phyloP scores from a whole-genome alignment of 164 flowering plant genomes.

The Taxillus chinensis region DNA sequence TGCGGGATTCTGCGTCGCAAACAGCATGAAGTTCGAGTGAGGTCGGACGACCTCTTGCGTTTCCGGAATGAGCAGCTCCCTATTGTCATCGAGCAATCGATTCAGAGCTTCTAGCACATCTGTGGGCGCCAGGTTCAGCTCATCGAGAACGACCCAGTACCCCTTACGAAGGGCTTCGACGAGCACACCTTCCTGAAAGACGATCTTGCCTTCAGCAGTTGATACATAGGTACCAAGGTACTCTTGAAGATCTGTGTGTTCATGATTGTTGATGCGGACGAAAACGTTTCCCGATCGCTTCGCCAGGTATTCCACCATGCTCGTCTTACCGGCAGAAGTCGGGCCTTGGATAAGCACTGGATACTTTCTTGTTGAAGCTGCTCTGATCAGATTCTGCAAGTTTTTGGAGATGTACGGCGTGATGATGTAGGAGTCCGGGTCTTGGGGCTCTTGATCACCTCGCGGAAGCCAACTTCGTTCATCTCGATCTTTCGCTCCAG shows the following conservation, averaged over 20 bases:
- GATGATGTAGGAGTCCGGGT: constrained; percentile 66
- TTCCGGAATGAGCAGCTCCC: constrained; percentile 93
- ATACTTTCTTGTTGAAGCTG: constrained; percentile 59
- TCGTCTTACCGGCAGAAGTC: constrained; percentile 97
- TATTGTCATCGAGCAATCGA: constrained; percentile 83
- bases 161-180: constrained; percentile 89
- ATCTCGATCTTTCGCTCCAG: constrained; percentile 32
- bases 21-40: constrained; percentile 92
- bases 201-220: constrained; percentile 71
- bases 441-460: constrained; percentile 50
- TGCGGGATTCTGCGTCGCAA: constrained; percentile 98
- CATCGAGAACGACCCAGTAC: constrained; percentile 92
- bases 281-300: constrained; percentile 70
- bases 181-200: constrained; percentile 80
- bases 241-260: constrained; percentile 93
- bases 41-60: constrained; percentile 56
- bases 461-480: constrained; percentile 30
- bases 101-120: constrained; percentile 96
- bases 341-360: constrained; percentile 98
- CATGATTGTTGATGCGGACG: constrained; percentile 94
- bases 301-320: constrained; percentile 90
- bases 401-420: too few relatives aligned
- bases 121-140: constrained; percentile 93
- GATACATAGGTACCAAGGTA: constrained; percentile 84
- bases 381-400: too few relatives aligned